Evolutionary conservation across 805 yeast genomes (phyloP), one percentile per base, ranked within the genome.

Genomic region (Candida ortonii): DNA sequence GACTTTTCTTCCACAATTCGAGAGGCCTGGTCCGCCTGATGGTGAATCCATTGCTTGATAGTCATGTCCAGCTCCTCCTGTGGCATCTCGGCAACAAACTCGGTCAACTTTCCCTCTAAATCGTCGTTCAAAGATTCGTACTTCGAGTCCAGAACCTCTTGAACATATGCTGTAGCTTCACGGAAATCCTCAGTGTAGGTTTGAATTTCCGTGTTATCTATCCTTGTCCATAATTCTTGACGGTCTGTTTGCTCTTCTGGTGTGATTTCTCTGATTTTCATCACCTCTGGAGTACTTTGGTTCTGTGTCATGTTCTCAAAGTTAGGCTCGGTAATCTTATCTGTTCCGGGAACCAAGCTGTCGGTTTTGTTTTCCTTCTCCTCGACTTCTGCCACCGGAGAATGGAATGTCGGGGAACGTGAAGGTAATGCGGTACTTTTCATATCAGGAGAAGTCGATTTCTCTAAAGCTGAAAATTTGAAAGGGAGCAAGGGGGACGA

Each of bases 41-140:
- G 64, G 19, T 52, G 50, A 14, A 84, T 59, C 95, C 95, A 87
- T 39, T 82, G 74, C 30, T 69, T 67, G n/a, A 86, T 71, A 0
- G 83, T 74, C 81, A 80, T 76, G 9, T 73, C 66, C 46, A 84
- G 64, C 50, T 84, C 88, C 16, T 72, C 73, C 19, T 71, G 76
- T 0, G 90, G 89, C 76, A 84, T 77, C 26, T 76, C 76, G 1
- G 78, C 68, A 6, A 82, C 75, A 48, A 83, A 83, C 31, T 66
- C 65, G 0, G 84, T 74, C 15, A 84, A 57, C 18, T 71, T 71
- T 1, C 90, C 88, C 38, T 80, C 85, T 25, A 65, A 53, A 51
- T 84, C 94, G 42, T 80, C 76, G 43, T 71, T 67, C 12, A 80
- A 32, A 10, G 61, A 50, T 2, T 43, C 65, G 41, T 64, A 65